These are phyloP conservation scores for Fusarium sp. DNA, from an alignment of 2,329 filamentous ascomycete genomes.

Conservation along the genomic window DNA sequence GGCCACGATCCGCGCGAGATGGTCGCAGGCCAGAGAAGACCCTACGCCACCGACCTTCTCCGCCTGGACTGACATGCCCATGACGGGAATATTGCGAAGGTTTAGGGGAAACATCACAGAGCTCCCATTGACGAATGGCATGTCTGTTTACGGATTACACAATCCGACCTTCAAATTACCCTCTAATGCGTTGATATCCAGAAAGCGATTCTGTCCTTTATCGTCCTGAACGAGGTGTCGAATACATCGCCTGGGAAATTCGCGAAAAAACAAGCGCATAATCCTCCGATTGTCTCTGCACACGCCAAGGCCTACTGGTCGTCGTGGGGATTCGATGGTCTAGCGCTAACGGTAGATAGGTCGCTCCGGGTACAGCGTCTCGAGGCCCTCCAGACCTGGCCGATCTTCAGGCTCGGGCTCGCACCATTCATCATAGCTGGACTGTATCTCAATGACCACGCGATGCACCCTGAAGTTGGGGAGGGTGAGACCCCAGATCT, in stretches of 20 bases:
- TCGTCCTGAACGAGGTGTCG: not conserved
- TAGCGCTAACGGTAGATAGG: not conserved
- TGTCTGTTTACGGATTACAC: not conserved
- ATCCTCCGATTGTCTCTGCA: not conserved
- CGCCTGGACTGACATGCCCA: fast-evolving
- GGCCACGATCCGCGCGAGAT: not conserved
- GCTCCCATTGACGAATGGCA: not conserved
- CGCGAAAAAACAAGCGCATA: not conserved
- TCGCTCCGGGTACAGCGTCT: not conserved
- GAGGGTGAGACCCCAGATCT: not conserved
- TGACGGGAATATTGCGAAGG: not conserved
- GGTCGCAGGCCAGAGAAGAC: not conserved
- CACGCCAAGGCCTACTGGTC: not conserved
- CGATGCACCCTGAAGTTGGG: fast-evolving
- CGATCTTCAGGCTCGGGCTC: not conserved
- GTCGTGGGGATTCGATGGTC: not conserved
- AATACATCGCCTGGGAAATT: not conserved
- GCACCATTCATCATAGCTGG: not conserved
- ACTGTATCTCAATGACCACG: not conserved
- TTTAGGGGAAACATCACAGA: not conserved
- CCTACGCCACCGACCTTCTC: not conserved
- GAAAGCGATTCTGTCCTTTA: not conserved
- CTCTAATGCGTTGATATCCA: not conserved
- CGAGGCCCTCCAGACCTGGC: not conserved
- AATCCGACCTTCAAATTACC: fast-evolving